Conservation (phyloP, 345 rosid species). For the Rhodomyrtus tomentosa region DNA sequence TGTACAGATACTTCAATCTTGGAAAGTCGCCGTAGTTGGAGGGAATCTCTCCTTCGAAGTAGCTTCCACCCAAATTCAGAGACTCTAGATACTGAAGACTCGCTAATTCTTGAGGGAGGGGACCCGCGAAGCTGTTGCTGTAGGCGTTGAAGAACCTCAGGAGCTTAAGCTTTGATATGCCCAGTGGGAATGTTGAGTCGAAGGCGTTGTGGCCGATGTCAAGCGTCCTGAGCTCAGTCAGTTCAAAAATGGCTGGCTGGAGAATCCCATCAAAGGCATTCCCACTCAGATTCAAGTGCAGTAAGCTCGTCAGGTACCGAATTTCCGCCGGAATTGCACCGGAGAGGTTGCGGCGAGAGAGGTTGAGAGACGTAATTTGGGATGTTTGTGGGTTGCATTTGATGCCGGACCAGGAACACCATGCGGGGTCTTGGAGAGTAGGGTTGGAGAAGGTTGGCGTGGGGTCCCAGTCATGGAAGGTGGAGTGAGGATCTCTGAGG, state of each 20-base stretch:
- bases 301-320: conserved; percentile 39
- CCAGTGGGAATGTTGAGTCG: conserved; percentile 59
- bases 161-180: conserved; percentile 66
- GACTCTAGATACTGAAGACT: conserved; percentile 49
- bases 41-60: conserved; percentile 76
- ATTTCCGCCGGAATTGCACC: conserved; percentile 58
- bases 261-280: conserved; percentile 55
- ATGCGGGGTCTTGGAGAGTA: conserved; percentile 19
- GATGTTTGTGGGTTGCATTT: conserved; percentile 40
- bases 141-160: conserved; percentile 55
- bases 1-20: conserved; percentile 34
- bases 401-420: conserved; percentile 93
- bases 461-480: conserved; percentile 65
- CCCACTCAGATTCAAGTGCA: conserved; percentile 60
- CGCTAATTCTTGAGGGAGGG: conserved; percentile 42
- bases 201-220: conserved; percentile 85
- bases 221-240: conserved; percentile 39
- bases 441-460: conserved; percentile 14
- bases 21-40: conserved; percentile 41
- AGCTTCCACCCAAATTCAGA: conserved; percentile 95
- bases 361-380: conserved; percentile 60
- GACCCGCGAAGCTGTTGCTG: conserved; percentile 73
- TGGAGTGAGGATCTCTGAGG: conserved; percentile 37
- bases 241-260: conserved; percentile 44
- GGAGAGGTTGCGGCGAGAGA: conserved; percentile 61